Evolutionary conservation across 306 rosid genomes (phyloP).

Genomic region (Cyamopsis tetragonoloba): DNA sequence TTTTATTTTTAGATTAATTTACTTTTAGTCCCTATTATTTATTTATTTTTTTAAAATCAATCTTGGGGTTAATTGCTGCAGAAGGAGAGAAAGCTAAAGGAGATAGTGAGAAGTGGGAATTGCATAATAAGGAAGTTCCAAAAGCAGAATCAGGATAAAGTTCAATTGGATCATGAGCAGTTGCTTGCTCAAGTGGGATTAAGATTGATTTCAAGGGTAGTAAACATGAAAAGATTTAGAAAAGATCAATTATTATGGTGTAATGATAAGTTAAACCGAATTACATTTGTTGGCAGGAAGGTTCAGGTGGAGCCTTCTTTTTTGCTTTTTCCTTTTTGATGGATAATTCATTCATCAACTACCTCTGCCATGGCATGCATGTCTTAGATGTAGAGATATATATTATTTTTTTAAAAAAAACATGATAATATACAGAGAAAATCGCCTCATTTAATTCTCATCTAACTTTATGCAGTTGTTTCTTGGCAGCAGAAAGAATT

Average conservation of each 20-base stretch:
- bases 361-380: not conserved
- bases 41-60: too few species aligned
- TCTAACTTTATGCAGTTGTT: too few species aligned
- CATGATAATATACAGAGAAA: not conserved
- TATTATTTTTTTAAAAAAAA: not conserved
- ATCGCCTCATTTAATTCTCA: not conserved
- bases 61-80: slow-evolving; percentile 17
- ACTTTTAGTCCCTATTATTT: not conserved
- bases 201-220: slow-evolving; percentile 60
- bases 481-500: too few species aligned
- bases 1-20: not conserved
- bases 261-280: slow-evolving; percentile 43
- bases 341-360: slow-evolving; percentile 9
- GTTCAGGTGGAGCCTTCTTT: slow-evolving; percentile 49
- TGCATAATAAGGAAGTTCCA: slow-evolving; percentile 58
- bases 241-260: slow-evolving; percentile 64
- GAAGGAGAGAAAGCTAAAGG: slow-evolving; percentile 57
- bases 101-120: slow-evolving; percentile 45
- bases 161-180: slow-evolving; percentile 30
- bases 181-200: slow-evolving; percentile 60
- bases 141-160: slow-evolving; percentile 34
- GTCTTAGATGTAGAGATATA: not conserved
- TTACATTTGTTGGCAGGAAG: slow-evolving; percentile 40
- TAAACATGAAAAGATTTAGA: slow-evolving; percentile 50
- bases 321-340: slow-evolving; percentile 65